Evolutionary conservation across 495 filamentous ascomycete genomes (phyloP), one percentile per base, ranked within the genome.

Genomic region (Schizothecium vesticola): DNA sequence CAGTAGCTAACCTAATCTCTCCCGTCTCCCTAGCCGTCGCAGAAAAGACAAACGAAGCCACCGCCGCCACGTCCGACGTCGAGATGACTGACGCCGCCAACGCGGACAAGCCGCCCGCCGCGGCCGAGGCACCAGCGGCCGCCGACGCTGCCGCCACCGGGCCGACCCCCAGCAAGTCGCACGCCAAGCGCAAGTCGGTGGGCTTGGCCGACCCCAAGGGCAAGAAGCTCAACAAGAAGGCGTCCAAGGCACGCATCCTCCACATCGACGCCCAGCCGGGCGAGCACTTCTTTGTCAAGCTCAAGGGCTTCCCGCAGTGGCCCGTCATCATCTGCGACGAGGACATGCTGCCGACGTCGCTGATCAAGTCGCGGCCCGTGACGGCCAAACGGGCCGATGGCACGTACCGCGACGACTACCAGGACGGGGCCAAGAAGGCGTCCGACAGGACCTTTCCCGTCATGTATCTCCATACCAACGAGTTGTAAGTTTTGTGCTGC

Each of bases 391-490:
- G 91, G 56, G 75, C 84, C 23, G 93, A 96, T 79, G 93, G 93
- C 31, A 89, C 89, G 2, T 94, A 92, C 79, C 88, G 90, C 60
- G 90, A 91, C 60, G 92, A 92, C 71, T 94, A 90, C 75, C 86
- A 87, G 28, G 92, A 95, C 72, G 92, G 87, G 67, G 93, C 89
- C 68, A 93, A 92, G 82, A 90, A 92, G 65, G 89, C 84, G 21
- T 85, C 87, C 55, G 92, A 97, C 77, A 86, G 94, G 56, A 93
- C 91, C 6, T 97, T 90, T 76, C 92, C 94, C 3, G 88, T 97
- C 70, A 97, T 97, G 93, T 97, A 95, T 78, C 82, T 97, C 65
- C 83, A 88, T 67, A 96, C 93, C 64, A 96, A 97, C 76, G 92
- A 97, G 83, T 97, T 97, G 94, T 97, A 81, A 85, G 93, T 88